Base-by-base conservation (phyloP, 1,139 yeast genomes). In the Entelexis sorbosivorans region DNA sequence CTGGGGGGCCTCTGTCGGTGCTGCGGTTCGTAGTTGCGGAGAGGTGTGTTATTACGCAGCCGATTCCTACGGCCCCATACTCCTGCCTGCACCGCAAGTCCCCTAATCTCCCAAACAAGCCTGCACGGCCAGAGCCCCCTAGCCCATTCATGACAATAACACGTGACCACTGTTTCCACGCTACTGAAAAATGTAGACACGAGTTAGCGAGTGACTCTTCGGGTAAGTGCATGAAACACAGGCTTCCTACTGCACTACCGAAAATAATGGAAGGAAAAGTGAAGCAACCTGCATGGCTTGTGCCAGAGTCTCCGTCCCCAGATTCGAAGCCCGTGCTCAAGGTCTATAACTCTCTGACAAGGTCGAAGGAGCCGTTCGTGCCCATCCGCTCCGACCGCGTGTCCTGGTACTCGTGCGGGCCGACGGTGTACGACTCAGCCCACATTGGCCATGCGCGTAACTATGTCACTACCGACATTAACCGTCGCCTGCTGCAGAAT, bases 371-470 rank as follows among this genome's bases (percentile, higher is more conserved):
- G 38, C 84, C 74, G 50, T 89, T 91, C 61, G 66, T 78, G 20
- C 91, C 97, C 3, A 67, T 73, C 53, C 70, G 73, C 47, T 66
- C 68, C 5, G 77, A 78, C 55, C 78, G 77, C 55, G 82, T 91
- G 49, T 77, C 89, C 3, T 91, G 99, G 99, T 91, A 91, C 70
- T 85, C 89, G 52, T 91, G 99, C 74, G 99, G 99, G 6, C 98
- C 98, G 13, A 91, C 99, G 0, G 97, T 91, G n/a, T 91, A 91
- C 64, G 96, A 91, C 67, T 81, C 93, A 43, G 79, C 93, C 49
- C 99, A 91, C 65, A 87, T 91, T 96, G 99, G 99, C n/a, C 99
- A 93, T 68, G 98, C 98, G 20, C 75, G 98, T 67, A 91, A 91
- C 70, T 93, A 91, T 65, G 97, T 91, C 48, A 79, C 96, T 10